Evolutionary conservation across 1,284 basidiomycete species (phyloP).

Genomic region (Lentinula novae-zelandiae): DNA sequence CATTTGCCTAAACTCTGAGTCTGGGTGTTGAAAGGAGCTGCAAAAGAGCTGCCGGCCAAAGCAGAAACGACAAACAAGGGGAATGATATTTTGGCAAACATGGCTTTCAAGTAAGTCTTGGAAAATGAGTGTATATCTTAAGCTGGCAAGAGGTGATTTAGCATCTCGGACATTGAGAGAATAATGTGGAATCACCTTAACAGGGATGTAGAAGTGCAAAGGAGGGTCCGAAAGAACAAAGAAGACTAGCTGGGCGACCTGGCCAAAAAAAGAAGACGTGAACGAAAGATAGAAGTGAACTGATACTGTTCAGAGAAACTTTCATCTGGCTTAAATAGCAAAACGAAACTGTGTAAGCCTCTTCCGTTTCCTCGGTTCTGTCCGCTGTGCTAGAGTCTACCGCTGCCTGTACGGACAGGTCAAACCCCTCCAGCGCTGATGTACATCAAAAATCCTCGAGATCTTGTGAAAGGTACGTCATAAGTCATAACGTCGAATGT

Average conservation of each 20-base stretch:
- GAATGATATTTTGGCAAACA: slow-evolving; percentile 10
- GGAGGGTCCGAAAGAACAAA: slow-evolving; percentile 3
- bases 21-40: slow-evolving; percentile 4
- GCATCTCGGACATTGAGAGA: background rate
- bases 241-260: slow-evolving; percentile 7
- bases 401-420: background rate
- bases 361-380: slow-evolving; percentile 1
- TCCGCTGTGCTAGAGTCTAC: background rate
- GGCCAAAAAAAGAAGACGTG: slow-evolving; percentile 5
- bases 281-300: slow-evolving; percentile 5
- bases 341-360: background rate
- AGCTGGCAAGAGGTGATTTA: background rate
- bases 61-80: slow-evolving; percentile 4
- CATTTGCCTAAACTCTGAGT: slow-evolving; percentile 1
- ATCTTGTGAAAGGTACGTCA: too few species aligned
- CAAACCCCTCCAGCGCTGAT: too few species aligned
- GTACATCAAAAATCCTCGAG: too few species aligned
- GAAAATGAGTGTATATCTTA: background rate
- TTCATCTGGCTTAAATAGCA: background rate
- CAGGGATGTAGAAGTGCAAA: background rate
- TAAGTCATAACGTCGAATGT: too few species aligned
- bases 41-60: slow-evolving; percentile 8
- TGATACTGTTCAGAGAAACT: background rate
- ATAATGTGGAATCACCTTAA: background rate
- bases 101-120: slow-evolving; percentile 5